Percentiles rank a stretch among this genome's conserved stretches.
Conservation (phyloP, 371 early-diverging fungal species). For the Coemansia sp. region DNA sequence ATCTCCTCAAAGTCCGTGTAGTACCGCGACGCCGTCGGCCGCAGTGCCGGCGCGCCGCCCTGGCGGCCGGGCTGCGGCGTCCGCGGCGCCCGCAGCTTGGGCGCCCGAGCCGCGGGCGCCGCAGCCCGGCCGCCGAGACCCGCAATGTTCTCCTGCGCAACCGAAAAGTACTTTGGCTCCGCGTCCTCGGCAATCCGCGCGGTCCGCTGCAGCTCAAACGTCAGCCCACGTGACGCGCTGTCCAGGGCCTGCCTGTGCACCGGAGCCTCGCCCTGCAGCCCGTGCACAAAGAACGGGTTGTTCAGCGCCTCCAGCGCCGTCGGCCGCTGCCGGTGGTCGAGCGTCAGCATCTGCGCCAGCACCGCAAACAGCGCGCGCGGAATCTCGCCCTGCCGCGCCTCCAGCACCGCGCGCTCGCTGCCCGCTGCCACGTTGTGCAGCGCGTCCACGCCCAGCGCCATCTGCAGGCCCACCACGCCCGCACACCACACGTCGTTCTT, state of each 20-base stretch:
- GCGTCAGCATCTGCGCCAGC: slow-evolving; percentile 59
- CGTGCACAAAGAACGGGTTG: slow-evolving; percentile 63
- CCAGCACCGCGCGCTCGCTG: slow-evolving; percentile 60
- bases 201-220: slow-evolving; percentile 33
- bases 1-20: slow-evolving; percentile 81
- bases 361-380: slow-evolving; percentile 56
- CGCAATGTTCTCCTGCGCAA: slow-evolving; percentile 35
- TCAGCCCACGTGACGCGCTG: slow-evolving; percentile 47
- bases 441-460: slow-evolving; percentile 68
- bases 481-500: slow-evolving; percentile 79
- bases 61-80: no score
- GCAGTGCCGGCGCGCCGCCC: not conserved
- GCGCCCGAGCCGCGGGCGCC: no score
- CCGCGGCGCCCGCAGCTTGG: no score
- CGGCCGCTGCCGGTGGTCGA: slow-evolving; percentile 65
- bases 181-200: not conserved
- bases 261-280: slow-evolving; percentile 31
- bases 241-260: slow-evolving; percentile 45
- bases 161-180: slow-evolving; percentile 25
- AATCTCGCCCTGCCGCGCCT: slow-evolving; percentile 51
- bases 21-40: slow-evolving; percentile 62
- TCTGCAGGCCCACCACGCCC: slow-evolving; percentile 69
- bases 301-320: slow-evolving; percentile 68
- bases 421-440: slow-evolving; percentile 57
- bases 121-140: not conserved